These are phyloP conservation scores for Monilinia vaccinii-corymbosi DNA, from an alignment of 2,329 filamentous ascomycete genomes.

Conservation along the genomic window DNA sequence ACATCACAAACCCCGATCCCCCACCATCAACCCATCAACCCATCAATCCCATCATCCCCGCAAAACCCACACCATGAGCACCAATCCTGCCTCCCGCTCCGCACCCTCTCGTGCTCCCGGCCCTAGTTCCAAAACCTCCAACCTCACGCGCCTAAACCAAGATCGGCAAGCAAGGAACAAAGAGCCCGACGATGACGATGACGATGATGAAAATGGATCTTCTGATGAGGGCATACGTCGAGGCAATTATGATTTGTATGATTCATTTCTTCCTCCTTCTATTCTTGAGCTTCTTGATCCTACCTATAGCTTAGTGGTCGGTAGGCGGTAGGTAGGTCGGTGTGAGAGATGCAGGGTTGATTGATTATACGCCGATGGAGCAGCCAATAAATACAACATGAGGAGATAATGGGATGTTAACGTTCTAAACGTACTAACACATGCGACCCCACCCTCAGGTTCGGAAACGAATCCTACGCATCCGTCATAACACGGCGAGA, in stretches of 20 bases:
- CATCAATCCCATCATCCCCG: background rate
- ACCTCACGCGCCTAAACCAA: constrained; percentile 43
- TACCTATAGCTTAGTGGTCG: background rate
- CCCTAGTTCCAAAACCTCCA: background rate
- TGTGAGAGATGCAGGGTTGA: too few species aligned
- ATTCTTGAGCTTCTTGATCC: background rate
- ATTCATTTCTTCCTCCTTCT: background rate
- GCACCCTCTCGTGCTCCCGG: background rate
- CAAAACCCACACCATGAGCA: background rate
- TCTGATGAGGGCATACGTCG: constrained; percentile 9
- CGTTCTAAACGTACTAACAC: too few species aligned
- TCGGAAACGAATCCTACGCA: constrained; percentile 21
- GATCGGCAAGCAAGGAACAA: constrained; percentile 52
- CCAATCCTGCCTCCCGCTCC: background rate
- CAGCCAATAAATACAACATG: background rate
- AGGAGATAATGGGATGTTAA: background rate
- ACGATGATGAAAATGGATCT: constrained; percentile 26
- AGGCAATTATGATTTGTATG: constrained; percentile 16
- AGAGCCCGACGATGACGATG: constrained; percentile 39
- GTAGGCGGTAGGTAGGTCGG: fast-evolving
- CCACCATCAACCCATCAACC: background rate
- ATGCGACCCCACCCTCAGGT: constrained; percentile 12
- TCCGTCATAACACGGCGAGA: constrained; percentile 32
- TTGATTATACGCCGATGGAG: background rate
- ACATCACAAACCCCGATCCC: background rate